Base-by-base conservation (phyloP, 495 filamentous ascomycete genomes). In the Bacidia rubella region DNA sequence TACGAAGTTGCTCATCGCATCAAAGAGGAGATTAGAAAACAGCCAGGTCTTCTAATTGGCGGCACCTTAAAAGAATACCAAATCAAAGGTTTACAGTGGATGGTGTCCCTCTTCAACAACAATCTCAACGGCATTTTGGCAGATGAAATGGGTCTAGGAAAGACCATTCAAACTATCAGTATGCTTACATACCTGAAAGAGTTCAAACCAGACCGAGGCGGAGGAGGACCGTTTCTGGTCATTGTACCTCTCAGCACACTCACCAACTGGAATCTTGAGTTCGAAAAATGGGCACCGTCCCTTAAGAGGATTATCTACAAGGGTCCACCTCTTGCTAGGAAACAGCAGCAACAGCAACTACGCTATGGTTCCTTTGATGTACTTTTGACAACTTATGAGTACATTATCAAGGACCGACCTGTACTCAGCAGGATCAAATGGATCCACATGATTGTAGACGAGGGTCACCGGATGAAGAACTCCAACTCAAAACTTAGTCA, bases 401-500 rank as follows among this genome's bases (percentile, higher is more conserved):
- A 95, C 73, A 95, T 98, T 66, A 98, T 98, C 73, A 97, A 96
- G 71, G 92, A 98, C 61, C 83, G 90, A 22, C 90, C 90, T 1
- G 73, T 98, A 48, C 72, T 98, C 26, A 88, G 83, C 70, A 97
- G 96, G 73, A 85, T 98, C 64, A 95, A 95, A 66, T 98, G 92
- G 92, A 83, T 92, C 49, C 93, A 98, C 69, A 97, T 98, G 92
- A 95, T 98, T 57, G 94, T 98, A 51, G 92, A 98, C 59, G 92
- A 98, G 73, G 92, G 92, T 67, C 92, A 98, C 68, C 89, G 92
- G 62, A 98, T 98, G 92, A 98, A 98, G 78, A 98, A 98, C 67
- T 73, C 86, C n/a, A 82, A 88, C 56, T 98, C 92, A 15, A 98
- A 98, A 69, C 76, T 98, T 59, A 95, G 87, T 68, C 87, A 82